A percentile compares a stretch with the other conserved stretches of the same genome.
phyloP scores from a whole-genome alignment of 176 grass and related monocot genomes.

The Aegilops bicornis region DNA sequence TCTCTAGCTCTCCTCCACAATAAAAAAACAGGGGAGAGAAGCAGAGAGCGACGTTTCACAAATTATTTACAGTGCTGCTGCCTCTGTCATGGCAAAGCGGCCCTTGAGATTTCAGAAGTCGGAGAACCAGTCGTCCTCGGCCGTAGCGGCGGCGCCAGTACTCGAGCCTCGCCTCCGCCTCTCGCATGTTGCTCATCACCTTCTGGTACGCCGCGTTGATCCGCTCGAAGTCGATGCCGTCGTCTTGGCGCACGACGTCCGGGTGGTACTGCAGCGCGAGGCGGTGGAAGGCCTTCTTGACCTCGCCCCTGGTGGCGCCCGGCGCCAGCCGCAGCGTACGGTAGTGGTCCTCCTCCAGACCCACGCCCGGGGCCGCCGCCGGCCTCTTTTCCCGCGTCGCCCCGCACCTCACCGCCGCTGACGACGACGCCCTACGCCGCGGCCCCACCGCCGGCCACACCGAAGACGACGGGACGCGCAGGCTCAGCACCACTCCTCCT shows the following conservation, averaged over 20 bases:
- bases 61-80: background rate
- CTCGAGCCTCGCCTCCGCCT: conserved; percentile 43
- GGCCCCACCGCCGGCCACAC: background rate
- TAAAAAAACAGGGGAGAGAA: background rate
- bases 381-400: background rate
- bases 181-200: conserved; percentile 35
- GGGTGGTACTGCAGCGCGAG: conserved; percentile 57
- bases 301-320: conserved; percentile 39
- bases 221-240: conserved; percentile 24
- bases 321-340: conserved; percentile 46
- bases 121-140: background rate
- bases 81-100: background rate
- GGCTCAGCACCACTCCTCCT: background rate
- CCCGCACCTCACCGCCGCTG: background rate
- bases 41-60: background rate
- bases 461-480: background rate
- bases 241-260: conserved; percentile 17
- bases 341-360: conserved; percentile 33
- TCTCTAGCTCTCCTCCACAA: background rate
- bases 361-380: background rate
- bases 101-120: background rate
- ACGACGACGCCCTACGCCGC: background rate
- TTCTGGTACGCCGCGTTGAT: conserved; percentile 46
- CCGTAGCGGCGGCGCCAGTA: conserved; percentile 34
- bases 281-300: conserved; percentile 60